Evolutionary conservation across 2,329 filamentous ascomycete genomes (phyloP).

Genomic region (Colletotrichum nymphaeae): DNA sequence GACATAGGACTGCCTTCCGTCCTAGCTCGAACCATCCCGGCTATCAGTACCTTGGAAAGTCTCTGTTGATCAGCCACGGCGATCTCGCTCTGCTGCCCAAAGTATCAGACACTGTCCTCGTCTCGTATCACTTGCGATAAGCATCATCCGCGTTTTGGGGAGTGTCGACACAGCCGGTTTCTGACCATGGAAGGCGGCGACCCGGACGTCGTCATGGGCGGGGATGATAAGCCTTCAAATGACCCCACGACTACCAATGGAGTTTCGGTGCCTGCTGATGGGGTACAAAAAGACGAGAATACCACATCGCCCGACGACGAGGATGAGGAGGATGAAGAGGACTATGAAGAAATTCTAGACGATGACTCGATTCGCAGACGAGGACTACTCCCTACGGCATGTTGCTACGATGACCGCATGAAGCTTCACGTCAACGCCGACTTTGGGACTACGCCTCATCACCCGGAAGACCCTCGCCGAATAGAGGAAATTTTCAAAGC

Average conservation of each 20-base stretch:
- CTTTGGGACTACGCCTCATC: slow-evolving; percentile 78
- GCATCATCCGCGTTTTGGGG: neutral
- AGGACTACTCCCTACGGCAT: slow-evolving; percentile 75
- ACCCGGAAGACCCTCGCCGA: slow-evolving; percentile 92
- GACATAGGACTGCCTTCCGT: neutral
- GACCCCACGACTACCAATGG: slow-evolving; percentile 54
- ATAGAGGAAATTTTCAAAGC: slow-evolving; percentile 95
- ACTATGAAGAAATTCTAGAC: slow-evolving; percentile 43
- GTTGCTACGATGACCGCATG: slow-evolving; percentile 95
- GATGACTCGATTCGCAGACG: slow-evolving; percentile 47
- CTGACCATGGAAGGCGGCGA: slow-evolving; percentile 27
- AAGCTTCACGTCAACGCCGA: slow-evolving; percentile 92
- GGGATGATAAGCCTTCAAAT: slow-evolving; percentile 56
- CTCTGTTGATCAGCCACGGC: neutral
- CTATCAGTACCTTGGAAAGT: neutral
- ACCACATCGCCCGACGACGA: slow-evolving; percentile 45
- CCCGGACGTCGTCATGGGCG: slow-evolving; percentile 50
- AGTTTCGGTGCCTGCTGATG: slow-evolving; percentile 32
- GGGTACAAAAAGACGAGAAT: slow-evolving; percentile 34
- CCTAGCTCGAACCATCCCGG: neutral
- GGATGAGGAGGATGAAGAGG: slow-evolving; percentile 47
- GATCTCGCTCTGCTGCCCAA: neutral
- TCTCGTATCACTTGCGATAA: neutral
- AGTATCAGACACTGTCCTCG: neutral
- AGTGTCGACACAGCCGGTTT: slow-evolving; percentile 1